phyloP scores from a whole-genome alignment of 257 asterid genomes.

The Solanum lycopersicoides region DNA sequence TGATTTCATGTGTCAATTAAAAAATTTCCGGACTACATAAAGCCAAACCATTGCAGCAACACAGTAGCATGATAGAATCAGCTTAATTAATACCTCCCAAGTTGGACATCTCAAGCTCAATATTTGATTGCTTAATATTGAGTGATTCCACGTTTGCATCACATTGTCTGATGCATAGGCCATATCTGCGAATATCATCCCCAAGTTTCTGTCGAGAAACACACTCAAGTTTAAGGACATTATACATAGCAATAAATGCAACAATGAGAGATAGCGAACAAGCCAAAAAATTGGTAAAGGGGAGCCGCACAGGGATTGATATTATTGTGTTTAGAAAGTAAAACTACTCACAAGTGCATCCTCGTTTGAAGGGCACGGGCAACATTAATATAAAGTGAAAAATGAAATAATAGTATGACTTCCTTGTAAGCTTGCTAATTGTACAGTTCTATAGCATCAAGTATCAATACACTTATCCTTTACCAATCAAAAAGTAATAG shows the following conservation, averaged over 20 bases:
- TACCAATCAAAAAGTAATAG: no score
- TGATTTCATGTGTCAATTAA: not conserved
- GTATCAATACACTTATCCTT: no score
- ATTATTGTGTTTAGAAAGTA: not conserved
- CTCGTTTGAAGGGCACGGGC: no score
- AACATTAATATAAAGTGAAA: no score
- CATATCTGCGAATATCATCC: slow-evolving; percentile 18
- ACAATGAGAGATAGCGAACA: not conserved
- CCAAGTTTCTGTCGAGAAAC: slow-evolving; percentile 23
- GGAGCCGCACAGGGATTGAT: no score
- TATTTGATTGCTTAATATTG: not conserved
- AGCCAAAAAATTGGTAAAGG: not conserved
- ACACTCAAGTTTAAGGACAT: not conserved
- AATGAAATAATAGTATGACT: no score
- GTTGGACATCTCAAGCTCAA: slow-evolving; percentile 10
- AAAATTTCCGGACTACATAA: not conserved
- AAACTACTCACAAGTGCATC: not conserved
- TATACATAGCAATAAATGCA: not conserved
- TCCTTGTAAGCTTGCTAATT: no score
- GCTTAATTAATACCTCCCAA: slow-evolving; percentile 33
- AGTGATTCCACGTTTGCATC: slow-evolving; percentile 10
- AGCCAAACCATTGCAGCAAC: not conserved
- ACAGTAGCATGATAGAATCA: not conserved
- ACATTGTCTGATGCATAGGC: not conserved
- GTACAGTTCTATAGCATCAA: no score